Base-by-base conservation (phyloP, 1,284 basidiomycete species). In the Moesziomyces antarcticus region DNA sequence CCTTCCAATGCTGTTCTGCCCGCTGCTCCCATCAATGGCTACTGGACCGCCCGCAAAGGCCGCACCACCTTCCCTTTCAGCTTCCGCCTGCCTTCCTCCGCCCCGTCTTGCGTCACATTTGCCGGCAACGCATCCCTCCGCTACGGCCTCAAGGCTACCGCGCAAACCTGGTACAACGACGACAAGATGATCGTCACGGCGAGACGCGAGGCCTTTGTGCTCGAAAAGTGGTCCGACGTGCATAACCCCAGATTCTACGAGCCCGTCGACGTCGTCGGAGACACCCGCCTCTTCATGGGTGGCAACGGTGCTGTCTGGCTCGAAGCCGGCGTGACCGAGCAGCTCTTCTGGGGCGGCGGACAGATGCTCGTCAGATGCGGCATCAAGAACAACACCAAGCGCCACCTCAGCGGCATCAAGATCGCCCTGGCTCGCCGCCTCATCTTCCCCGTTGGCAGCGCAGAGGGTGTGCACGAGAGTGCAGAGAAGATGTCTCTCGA, bases 251-350 rank as follows among this genome's bases (percentile, higher is more conserved):
- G 52, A 37, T 80, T 72, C 52, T 47, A 49, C 22, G 60, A 78
- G 53, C 78, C 79, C 11, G 54, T 77, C 47, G 77, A 81, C 35
- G 75, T 59, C 13, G 70, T 81, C 6, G 78, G 68, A 7, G 80
- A 81, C 25, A 80, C 80, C 20, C 64, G 77, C 9, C 61, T 81
- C 25, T 81, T 81, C 62, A 80, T 81, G 77, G 80, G 80, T 4
- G 80, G 80, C 30, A 75, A 69, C 20, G 78, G 80, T 33, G 75
- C 73, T 22, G 71, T 81, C 21, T 81, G 78, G 78, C 69, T 81
- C 44, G 80, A 81, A 45, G 80, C 80, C 21, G 72, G 72, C 24
- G 57, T 81, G 18, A 43, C 56, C 3, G 66, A 77, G 41, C 65
- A 68, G 49, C 69, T 81, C 48, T 80, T 79, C 59, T 70, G 71